Percentiles rank a stretch among this genome's conserved stretches.
These are phyloP conservation scores for Pholiota microspora DNA, from an alignment of 768 basidiomycete genomes.

Conservation along the genomic window DNA sequence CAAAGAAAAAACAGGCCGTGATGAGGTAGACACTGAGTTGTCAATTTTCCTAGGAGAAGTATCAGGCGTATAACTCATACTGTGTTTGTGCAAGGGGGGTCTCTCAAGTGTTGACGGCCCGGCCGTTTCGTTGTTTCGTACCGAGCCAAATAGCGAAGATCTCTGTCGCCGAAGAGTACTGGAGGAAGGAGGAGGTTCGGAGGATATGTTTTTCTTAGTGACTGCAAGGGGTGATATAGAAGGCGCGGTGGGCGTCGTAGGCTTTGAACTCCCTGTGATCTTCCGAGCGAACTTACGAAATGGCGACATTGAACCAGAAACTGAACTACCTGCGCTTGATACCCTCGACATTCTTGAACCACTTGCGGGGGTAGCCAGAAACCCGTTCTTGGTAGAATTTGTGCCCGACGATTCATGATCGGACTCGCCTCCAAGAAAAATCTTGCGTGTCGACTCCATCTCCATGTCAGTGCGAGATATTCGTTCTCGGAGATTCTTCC, in stretches of 20 bases:
- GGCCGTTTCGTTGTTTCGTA: conserved; percentile 41
- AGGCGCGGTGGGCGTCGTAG: conserved; percentile 26
- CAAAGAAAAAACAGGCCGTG: conserved; percentile 31
- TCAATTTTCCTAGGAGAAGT: conserved; percentile 49
- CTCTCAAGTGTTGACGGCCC: conserved; percentile 56
- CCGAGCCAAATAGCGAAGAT: conserved; percentile 56
- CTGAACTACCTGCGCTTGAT: conserved; percentile 44
- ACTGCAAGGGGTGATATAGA: conserved; percentile 46
- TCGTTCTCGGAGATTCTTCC: conserved; percentile 77
- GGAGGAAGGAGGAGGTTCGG: conserved; percentile 46
- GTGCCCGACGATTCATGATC: conserved; percentile 71
- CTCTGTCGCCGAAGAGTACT: conserved; percentile 50
- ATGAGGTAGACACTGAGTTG: conserved; percentile 18
- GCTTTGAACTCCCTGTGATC: conserved; percentile 48
- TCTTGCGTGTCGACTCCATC: conserved; percentile 69
- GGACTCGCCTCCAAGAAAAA: conserved; percentile 53
- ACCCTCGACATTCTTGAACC: conserved; percentile 40
- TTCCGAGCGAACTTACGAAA: conserved; percentile 75
- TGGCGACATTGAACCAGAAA: conserved; percentile 80
- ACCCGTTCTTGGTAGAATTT: conserved; percentile 52
- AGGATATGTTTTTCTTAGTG: conserved; percentile 48
- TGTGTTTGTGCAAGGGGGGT: conserved; percentile 65
- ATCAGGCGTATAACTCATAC: conserved; percentile 69
- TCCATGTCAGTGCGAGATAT: conserved; percentile 80
- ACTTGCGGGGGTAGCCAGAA: conserved; percentile 64